Evolutionary conservation across 75 land plant species (phyloP).

Genomic region (Gnetum montanum): DNA sequence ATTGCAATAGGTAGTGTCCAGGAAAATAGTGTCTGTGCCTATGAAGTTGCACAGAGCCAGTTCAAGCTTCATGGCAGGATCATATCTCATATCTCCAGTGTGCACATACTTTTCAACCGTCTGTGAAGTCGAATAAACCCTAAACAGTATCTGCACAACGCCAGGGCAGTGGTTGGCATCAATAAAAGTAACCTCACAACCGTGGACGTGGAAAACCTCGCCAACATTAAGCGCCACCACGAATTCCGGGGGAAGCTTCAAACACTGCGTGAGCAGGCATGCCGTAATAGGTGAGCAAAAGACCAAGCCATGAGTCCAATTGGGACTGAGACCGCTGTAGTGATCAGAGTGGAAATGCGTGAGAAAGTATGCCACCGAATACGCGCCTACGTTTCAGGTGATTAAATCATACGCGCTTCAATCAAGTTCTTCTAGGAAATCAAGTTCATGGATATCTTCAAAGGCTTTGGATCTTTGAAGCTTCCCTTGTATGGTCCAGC

Average conservation of each 20-base stretch:
- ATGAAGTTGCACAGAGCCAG: conserved; percentile 36
- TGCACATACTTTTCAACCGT: conserved; percentile 59
- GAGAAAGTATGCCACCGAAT: conserved; percentile 76
- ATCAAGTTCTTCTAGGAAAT: too few relatives aligned
- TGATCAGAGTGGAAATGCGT: conserved; percentile 96
- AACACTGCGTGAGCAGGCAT: conserved; percentile 36
- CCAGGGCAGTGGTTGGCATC: conserved; percentile 99
- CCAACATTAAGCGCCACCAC: conserved; percentile 36
- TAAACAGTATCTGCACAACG: conserved; percentile 58
- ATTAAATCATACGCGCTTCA: too few relatives aligned
- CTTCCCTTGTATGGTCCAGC: too few relatives aligned
- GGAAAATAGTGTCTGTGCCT: conserved; percentile 71
- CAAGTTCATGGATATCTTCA: too few relatives aligned
- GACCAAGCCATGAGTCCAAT: conserved; percentile 76
- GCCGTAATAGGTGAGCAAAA: conserved; percentile 77
- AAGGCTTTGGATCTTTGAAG: too few relatives aligned
- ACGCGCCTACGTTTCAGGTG: conserved; percentile 52
- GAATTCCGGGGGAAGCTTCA: conserved; percentile 28
- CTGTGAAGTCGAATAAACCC: conserved; percentile 15
- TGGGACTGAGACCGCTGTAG: conserved; percentile 56
- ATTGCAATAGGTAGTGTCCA: conserved; percentile 94
- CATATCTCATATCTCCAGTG: conserved; percentile 84
- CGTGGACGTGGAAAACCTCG: conserved; percentile 41
- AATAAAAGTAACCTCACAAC: conserved; percentile 46
- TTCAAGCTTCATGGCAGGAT: conserved; percentile 50